A percentile compares a stretch with the other conserved stretches of the same genome.
Evolutionary conservation across 331 rosid species (phyloP).

Genomic region (Cucumis variabilis): DNA sequence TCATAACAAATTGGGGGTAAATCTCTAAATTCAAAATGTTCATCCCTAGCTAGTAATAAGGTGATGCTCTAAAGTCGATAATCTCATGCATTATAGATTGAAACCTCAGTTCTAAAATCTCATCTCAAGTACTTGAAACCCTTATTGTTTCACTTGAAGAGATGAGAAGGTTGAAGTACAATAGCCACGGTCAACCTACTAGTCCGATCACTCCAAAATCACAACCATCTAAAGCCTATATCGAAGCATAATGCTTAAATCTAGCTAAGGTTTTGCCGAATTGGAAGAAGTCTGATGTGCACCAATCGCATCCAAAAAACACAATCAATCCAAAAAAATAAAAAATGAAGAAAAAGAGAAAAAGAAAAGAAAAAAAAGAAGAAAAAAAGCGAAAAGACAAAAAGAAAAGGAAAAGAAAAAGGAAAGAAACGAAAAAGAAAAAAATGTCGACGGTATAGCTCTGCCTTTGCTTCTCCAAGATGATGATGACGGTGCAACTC

Average conservation of each 20-base stretch:
- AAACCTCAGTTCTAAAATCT: conserved; percentile 35
- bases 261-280: not conserved
- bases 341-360: too few relatives aligned
- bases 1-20: too few relatives aligned
- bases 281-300: not conserved
- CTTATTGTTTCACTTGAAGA: conserved; percentile 25
- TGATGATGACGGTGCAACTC: too few relatives aligned
- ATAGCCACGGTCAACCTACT: not conserved
- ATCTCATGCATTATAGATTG: conserved; percentile 32
- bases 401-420: too few relatives aligned
- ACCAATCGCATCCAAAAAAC: not conserved
- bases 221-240: not conserved
- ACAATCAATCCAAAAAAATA: not conserved
- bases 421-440: too few relatives aligned
- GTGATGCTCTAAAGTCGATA: conserved; percentile 34
- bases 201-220: not conserved
- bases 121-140: conserved; percentile 16
- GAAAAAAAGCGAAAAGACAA: too few relatives aligned
- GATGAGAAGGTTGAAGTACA: conserved; percentile 6
- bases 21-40: too few relatives aligned
- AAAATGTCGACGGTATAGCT: too few relatives aligned
- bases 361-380: too few relatives aligned
- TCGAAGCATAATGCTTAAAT: not conserved
- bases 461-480: too few relatives aligned
- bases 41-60: too few relatives aligned